These are phyloP conservation scores for Capsicum rhomboideum DNA, from an alignment of 257 asterid species.

Conservation along the genomic window DNA sequence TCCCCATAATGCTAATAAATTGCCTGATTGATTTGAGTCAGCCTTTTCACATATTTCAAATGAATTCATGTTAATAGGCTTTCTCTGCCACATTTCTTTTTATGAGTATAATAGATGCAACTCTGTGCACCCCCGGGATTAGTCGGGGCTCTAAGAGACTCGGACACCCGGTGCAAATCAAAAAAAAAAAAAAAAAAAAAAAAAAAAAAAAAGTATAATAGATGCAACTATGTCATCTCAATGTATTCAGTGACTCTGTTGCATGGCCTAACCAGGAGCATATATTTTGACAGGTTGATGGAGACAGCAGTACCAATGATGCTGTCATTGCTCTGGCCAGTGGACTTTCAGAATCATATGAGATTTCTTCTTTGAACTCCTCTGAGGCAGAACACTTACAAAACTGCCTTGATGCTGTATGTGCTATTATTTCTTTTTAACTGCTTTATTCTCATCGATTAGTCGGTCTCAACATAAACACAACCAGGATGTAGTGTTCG, in stretches of 20 bases:
- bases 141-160: too few species aligned
- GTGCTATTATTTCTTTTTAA: slow-evolving; percentile 12
- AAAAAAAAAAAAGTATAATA: too few species aligned
- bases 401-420: slow-evolving; percentile 88
- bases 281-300: slow-evolving; percentile 67
- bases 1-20: not conserved
- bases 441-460: not conserved
- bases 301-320: slow-evolving; percentile 95
- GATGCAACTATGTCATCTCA: not conserved
- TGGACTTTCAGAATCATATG: slow-evolving; percentile 81
- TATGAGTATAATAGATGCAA: not conserved
- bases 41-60: not conserved
- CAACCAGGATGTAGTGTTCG: not conserved
- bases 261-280: slow-evolving; percentile 1
- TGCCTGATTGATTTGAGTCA: not conserved
- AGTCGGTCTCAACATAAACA: not conserved
- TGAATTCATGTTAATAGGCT: not conserved
- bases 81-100: not conserved
- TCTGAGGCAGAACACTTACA: slow-evolving; percentile 75
- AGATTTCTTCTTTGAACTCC: slow-evolving; percentile 61
- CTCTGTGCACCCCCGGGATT: too few species aligned
- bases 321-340: slow-evolving; percentile 97
- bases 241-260: not conserved
- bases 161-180: too few species aligned
- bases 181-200: too few species aligned